phyloP scores from a whole-genome alignment of 805 yeast genomes.

The Clavispora vitiphila region DNA sequence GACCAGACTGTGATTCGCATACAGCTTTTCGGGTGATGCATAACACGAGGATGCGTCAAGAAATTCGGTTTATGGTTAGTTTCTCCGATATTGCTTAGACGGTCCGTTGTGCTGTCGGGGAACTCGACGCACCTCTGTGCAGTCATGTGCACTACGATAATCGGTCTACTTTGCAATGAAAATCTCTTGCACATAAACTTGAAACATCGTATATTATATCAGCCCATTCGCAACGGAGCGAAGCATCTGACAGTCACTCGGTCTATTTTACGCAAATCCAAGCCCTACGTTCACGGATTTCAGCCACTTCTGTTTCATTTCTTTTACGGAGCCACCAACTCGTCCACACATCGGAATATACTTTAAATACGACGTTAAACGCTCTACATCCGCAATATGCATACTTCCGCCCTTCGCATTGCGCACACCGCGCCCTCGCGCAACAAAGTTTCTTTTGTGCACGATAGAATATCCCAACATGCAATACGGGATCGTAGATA shows the following conservation, averaged over 20 bases:
- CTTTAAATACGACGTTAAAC: not conserved
- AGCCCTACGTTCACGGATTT: too few species aligned
- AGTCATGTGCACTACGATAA: not conserved
- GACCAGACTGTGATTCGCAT: too few species aligned
- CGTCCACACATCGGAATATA: too few species aligned
- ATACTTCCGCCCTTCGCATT: not conserved
- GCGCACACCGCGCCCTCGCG: not conserved
- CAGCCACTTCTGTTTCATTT: too few species aligned
- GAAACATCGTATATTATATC: not conserved
- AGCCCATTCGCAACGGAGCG: too few species aligned
- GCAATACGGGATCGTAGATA: not conserved
- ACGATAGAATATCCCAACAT: not conserved
- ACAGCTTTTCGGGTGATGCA: too few species aligned
- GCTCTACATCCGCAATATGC: not conserved
- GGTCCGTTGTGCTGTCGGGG: not conserved
- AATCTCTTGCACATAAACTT: not conserved
- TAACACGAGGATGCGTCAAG: not conserved
- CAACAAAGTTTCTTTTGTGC: not conserved
- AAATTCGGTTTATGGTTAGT: not conserved
- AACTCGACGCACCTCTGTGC: too few species aligned
- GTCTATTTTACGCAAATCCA: too few species aligned
- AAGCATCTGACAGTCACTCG: too few species aligned
- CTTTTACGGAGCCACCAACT: too few species aligned
- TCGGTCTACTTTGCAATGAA: not conserved
- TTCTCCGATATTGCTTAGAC: not conserved